A percentile compares a stretch with the other conserved stretches of the same genome.
Evolutionary conservation across 805 yeast genomes (phyloP).

Genomic region (Yarrowia deformans): DNA sequence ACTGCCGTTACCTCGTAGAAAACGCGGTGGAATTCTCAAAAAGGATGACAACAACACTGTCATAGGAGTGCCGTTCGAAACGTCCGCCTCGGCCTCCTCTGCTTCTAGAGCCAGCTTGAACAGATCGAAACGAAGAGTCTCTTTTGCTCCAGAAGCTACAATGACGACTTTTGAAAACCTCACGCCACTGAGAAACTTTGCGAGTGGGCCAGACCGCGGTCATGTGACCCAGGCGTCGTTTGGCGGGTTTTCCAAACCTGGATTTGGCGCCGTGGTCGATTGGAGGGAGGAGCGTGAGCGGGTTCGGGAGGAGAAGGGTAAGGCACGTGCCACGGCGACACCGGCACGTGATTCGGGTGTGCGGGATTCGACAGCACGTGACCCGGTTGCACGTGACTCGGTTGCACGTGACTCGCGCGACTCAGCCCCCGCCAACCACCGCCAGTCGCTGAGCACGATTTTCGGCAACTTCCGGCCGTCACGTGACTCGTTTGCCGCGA

Average conservation of each 20-base stretch:
- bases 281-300: conserved; percentile 17
- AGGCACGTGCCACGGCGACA: too few relatives aligned
- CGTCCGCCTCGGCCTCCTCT: neutral
- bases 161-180: conserved; percentile 33
- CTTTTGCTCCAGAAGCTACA: conserved; percentile 38
- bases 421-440: neutral
- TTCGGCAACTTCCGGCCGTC: conserved; percentile 36
- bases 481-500: conserved; percentile 11
- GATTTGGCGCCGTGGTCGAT: conserved; percentile 8
- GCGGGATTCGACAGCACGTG: neutral
- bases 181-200: conserved; percentile 17
- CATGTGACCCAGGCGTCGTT: conserved; percentile 2
- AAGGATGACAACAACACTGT: conserved; percentile 38
- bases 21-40: conserved; percentile 34
- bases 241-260: conserved; percentile 25
- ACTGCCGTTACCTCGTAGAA: conserved; percentile 8
- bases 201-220: neutral
- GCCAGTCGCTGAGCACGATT: conserved; percentile 16
- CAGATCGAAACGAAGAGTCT: conserved; percentile 14
- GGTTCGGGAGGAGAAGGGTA: neutral
- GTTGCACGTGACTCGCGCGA: too few relatives aligned
- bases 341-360: neutral
- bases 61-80: conserved; percentile 22
- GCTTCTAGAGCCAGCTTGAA: conserved; percentile 10
- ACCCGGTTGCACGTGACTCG: neutral